Evolutionary conservation across 495 filamentous ascomycete genomes (phyloP).

Genomic region (Xanthoparmelia taractica): DNA sequence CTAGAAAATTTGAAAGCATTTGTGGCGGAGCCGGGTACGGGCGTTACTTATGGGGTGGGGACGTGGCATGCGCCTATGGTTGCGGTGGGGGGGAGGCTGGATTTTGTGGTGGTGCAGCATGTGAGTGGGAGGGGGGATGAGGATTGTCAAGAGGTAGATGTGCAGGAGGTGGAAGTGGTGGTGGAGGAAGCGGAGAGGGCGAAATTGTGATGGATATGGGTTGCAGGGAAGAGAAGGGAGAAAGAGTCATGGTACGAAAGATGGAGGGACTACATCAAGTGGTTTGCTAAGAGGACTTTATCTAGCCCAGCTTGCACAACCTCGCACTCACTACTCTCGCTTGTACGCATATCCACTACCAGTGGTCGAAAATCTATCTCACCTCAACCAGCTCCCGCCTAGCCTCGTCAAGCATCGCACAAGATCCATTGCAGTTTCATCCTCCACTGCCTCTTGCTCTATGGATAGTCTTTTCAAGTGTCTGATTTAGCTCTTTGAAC

Average conservation of each 20-base stretch:
- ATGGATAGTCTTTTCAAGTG: neutral
- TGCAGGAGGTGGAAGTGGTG: slow-evolving; percentile 9
- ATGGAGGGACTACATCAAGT: neutral
- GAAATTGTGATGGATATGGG: neutral
- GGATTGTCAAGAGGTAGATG: slow-evolving; percentile 81
- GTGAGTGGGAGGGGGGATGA: slow-evolving; percentile 76
- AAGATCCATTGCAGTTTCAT: neutral
- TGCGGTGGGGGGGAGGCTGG: slow-evolving; percentile 63
- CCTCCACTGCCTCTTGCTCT: neutral
- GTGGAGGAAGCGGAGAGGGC: neutral
- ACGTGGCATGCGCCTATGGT: slow-evolving; percentile 99
- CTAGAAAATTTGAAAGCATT: slow-evolving; percentile 64
- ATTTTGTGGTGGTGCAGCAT: slow-evolving; percentile 85
- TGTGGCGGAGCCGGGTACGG: slow-evolving; percentile 68
- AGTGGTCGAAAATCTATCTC: neutral
- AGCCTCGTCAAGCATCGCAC: neutral
- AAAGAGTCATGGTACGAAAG: neutral
- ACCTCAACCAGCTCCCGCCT: neutral
- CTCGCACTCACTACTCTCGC: neutral
- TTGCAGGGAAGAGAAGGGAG: neutral
- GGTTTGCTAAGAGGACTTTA: neutral
- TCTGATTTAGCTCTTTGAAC: neutral
- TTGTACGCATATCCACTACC: neutral
- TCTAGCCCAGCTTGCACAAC: neutral
- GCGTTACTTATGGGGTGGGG: slow-evolving; percentile 82